Conservation (phyloP, 805 yeast genomes). For the Metschnikowia vanudenii region DNA sequence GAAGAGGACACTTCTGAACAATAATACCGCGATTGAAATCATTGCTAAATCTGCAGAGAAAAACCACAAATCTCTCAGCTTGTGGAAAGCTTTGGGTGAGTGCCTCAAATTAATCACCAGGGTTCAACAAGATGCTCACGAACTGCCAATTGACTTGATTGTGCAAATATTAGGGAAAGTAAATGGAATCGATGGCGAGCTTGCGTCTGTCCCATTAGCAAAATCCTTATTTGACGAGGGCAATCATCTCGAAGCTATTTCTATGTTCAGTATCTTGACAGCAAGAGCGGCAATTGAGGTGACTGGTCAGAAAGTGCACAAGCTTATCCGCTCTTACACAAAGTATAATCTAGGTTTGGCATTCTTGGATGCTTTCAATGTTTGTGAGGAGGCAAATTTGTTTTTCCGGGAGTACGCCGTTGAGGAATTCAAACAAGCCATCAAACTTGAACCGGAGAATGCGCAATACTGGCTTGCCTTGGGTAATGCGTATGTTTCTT, state of each 20-base stretch:
- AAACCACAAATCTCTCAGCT: constrained; percentile 42
- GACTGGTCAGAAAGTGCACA: constrained; percentile 39
- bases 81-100: constrained; percentile 69
- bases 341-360: constrained; percentile 73
- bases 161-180: constrained; percentile 21
- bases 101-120: constrained; percentile 51
- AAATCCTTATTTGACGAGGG: constrained; percentile 12
- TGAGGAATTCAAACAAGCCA: constrained; percentile 58
- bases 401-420: constrained; percentile 52
- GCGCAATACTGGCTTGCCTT: constrained; percentile 77
- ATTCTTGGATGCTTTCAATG: constrained; percentile 45
- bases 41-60: constrained; percentile 37
- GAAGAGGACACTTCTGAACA: constrained; percentile 58
- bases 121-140: constrained; percentile 52
- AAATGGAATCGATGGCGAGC: constrained; percentile 17
- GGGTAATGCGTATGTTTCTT: constrained; percentile 69
- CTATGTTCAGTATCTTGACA: constrained; percentile 43
- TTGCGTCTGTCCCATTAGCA: constrained; percentile 21
- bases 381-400: constrained; percentile 6
- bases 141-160: constrained; percentile 44
- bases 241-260: constrained; percentile 31
- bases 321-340: constrained; percentile 51
- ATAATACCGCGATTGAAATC: constrained; percentile 46
- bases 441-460: constrained; percentile 67
- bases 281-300: constrained; percentile 44